These are phyloP conservation scores for Aspergillus fructus DNA, from an alignment of 2,329 filamentous ascomycete genomes.

Conservation along the genomic window DNA sequence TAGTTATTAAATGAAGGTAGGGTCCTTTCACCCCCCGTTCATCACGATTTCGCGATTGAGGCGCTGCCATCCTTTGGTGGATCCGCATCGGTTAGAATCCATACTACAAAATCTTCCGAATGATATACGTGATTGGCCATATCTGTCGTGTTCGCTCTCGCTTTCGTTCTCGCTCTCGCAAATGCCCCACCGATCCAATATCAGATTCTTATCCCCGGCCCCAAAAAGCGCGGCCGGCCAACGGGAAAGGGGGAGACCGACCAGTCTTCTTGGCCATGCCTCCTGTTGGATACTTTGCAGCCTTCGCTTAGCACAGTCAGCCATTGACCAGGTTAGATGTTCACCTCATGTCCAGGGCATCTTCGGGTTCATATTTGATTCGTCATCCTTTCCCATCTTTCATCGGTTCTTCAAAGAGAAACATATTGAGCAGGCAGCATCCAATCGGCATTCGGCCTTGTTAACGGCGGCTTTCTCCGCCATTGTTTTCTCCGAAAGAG, in stretches of 20 bases:
- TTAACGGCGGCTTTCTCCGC: too few relatives aligned
- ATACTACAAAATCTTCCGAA: background rate
- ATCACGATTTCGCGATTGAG: background rate
- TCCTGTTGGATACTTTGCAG: background rate
- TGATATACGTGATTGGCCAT: constrained; percentile 11
- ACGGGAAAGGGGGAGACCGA: background rate
- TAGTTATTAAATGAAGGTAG: too few relatives aligned
- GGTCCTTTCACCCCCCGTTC: background rate
- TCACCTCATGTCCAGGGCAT: too few relatives aligned
- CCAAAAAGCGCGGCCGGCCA: background rate
- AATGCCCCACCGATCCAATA: constrained; percentile 15
- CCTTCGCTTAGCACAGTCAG: background rate
- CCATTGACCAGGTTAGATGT: too few relatives aligned
- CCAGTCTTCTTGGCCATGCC: background rate
- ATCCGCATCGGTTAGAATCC: constrained; percentile 1
- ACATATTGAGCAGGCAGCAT: background rate
- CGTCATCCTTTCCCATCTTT: background rate
- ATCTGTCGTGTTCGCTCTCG: constrained; percentile 27
- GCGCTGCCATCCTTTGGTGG: constrained; percentile 9
- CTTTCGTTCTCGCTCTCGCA: constrained; percentile 25
- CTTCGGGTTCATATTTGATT: background rate
- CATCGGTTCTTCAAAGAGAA: background rate
- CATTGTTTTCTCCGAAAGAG: background rate
- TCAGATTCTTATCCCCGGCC: background rate
- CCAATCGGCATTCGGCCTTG: background rate